Conservation (phyloP, 2,329 filamentous ascomycete species). For the Cladosporium sp. region DNA sequence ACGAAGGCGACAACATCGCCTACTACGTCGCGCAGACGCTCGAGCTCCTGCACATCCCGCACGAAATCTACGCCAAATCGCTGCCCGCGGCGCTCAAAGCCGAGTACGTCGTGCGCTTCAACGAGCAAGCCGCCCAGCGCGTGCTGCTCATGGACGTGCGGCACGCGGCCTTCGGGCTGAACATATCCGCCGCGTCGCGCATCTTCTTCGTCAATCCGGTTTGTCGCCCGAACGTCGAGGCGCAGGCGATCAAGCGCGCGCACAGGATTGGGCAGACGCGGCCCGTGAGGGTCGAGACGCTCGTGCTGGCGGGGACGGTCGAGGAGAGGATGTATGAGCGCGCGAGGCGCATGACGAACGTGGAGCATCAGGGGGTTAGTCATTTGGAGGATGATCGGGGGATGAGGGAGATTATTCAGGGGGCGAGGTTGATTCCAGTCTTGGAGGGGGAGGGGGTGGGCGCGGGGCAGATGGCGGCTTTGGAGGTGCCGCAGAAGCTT, state of each 20-base stretch:
- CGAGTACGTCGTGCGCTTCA: conserved; percentile 74
- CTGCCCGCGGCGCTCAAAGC: conserved; percentile 57
- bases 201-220: conserved; percentile 89
- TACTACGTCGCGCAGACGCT: conserved; percentile 79
- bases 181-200: conserved; percentile 74
- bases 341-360: conserved; percentile 65
- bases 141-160: conserved; percentile 88
- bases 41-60: conserved; percentile 61
- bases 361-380: conserved; percentile 49
- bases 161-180: conserved; percentile 81
- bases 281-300: conserved; percentile 75
- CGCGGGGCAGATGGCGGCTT: conserved; percentile 34
- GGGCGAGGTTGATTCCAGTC: conserved; percentile 48
- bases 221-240: conserved; percentile 75
- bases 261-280: conserved; percentile 78
- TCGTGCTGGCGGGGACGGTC: conserved; percentile 72
- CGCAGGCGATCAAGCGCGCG: conserved; percentile 84
- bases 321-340: conserved; percentile 78
- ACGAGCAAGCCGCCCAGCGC: conserved; percentile 59
- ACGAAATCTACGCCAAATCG: conserved; percentile 61
- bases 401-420: conserved; percentile 54
- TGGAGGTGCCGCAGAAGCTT: conserved; percentile 38
- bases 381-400: conserved; percentile 52
- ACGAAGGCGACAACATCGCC: conserved; percentile 79
- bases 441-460: conserved; percentile 28